Percentiles rank a stretch among this genome's conserved stretches.
These are phyloP conservation scores for Cladosporium sp. DNA, from an alignment of 2,329 filamentous ascomycete genomes.

Conservation along the genomic window DNA sequence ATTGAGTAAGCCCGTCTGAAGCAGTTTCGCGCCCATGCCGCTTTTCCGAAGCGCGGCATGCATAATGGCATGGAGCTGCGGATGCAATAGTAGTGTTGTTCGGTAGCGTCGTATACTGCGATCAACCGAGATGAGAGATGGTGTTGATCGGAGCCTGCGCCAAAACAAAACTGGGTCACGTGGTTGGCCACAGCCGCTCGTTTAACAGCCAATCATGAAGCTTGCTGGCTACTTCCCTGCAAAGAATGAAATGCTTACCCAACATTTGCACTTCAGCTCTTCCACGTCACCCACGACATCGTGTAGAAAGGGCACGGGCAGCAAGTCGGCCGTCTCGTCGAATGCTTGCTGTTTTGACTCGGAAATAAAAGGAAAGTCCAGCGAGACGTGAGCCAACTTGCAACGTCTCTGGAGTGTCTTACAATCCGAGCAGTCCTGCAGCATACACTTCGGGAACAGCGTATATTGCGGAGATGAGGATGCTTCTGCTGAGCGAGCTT, in stretches of 20 bases:
- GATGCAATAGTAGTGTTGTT: background rate
- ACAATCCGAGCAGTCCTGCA: background rate
- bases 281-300: too few relatives aligned
- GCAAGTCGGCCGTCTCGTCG: background rate
- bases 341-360: too few relatives aligned
- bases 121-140: too few relatives aligned
- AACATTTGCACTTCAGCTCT: too few relatives aligned
- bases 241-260: too few relatives aligned
- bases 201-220: too few relatives aligned
- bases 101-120: background rate
- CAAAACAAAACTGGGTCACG: too few relatives aligned
- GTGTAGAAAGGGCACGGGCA: background rate
- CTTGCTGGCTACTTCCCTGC: too few relatives aligned
- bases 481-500: too few relatives aligned
- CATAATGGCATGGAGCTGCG: constrained; percentile 10
- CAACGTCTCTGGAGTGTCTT: background rate
- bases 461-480: background rate
- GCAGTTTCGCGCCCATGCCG: background rate
- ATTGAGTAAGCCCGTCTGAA: background rate
- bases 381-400: background rate
- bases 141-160: too few relatives aligned
- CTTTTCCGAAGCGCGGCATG: constrained; percentile 1
- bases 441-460: background rate
- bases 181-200: too few relatives aligned
- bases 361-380: too few relatives aligned